Conservation (phyloP, 2,329 filamentous ascomycete genomes). For the Ceratocystis lukuohia region DNA sequence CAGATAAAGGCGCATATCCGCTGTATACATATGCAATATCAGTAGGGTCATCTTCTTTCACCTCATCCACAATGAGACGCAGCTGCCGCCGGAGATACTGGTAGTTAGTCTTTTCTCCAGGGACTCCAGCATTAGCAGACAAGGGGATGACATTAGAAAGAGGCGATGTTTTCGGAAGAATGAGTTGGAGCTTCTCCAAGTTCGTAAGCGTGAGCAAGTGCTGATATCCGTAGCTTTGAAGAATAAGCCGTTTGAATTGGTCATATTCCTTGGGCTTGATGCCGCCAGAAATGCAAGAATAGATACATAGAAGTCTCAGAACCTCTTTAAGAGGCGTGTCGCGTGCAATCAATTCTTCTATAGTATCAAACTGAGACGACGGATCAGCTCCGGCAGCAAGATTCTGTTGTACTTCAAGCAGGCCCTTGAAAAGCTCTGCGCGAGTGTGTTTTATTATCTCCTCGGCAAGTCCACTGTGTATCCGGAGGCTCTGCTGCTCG, state of each 20-base stretch:
- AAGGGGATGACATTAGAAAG: slow-evolving; percentile 72
- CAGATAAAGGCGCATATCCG: slow-evolving; percentile 84
- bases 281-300: slow-evolving; percentile 80
- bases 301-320: slow-evolving; percentile 74
- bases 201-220: slow-evolving; percentile 80
- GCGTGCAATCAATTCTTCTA: slow-evolving; percentile 88
- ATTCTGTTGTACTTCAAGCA: slow-evolving; percentile 91
- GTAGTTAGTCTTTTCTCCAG: slow-evolving; percentile 76
- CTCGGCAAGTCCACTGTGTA: slow-evolving; percentile 83
- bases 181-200: slow-evolving; percentile 78
- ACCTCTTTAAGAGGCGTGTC: slow-evolving; percentile 70
- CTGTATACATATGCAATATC: slow-evolving; percentile 98
- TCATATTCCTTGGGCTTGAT: slow-evolving; percentile 83
- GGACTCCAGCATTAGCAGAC: slow-evolving; percentile 39
- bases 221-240: slow-evolving; percentile 90
- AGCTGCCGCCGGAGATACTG: slow-evolving; percentile 74
- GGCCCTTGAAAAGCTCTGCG: slow-evolving; percentile 74
- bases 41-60: slow-evolving; percentile 85
- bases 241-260: slow-evolving; percentile 69
- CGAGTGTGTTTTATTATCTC: slow-evolving; percentile 90
- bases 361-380: slow-evolving; percentile 73
- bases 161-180: slow-evolving; percentile 63
- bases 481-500: slow-evolving; percentile 82
- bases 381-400: slow-evolving; percentile 82
- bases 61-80: slow-evolving; percentile 84